phyloP scores from a whole-genome alignment of 202 grass and related monocot species.

The Elaeis oleifera region DNA sequence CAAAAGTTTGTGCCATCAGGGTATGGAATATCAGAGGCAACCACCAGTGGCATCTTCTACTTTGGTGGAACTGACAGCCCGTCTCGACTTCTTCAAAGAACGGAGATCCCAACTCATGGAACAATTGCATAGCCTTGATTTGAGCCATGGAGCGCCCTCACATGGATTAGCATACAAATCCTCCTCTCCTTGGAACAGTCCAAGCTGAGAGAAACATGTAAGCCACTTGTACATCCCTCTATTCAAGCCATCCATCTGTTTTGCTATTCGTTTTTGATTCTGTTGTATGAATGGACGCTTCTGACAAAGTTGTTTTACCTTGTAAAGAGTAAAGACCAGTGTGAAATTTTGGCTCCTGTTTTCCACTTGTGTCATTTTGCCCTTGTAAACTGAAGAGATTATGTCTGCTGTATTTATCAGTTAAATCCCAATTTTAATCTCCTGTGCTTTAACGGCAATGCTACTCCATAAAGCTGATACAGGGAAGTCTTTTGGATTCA shows the following conservation, averaged over 20 bases:
- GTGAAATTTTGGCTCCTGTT: no score
- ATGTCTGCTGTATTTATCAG: no score
- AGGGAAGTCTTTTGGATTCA: no score
- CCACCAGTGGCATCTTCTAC: constrained; percentile 69
- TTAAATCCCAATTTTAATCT: no score
- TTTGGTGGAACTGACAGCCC: constrained; percentile 69
- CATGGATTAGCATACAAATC: constrained; percentile 66
- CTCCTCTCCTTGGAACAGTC: constrained; percentile 71
- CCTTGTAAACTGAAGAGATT: no score
- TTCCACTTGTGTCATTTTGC: no score
- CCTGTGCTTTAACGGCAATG: no score
- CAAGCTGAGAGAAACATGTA: constrained; percentile 32
- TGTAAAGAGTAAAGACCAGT: no score
- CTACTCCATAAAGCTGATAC: no score
- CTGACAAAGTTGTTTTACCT: no score
- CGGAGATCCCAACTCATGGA: constrained; percentile 92
- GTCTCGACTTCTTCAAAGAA: constrained; percentile 99
- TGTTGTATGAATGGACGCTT: no score
- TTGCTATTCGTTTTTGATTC: no score
- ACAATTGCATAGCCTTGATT: constrained; percentile 92
- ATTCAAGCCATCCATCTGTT: not conserved
- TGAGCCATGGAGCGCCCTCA: constrained; percentile 54
- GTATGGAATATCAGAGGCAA: constrained; percentile 37
- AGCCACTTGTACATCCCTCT: constrained; percentile 23
- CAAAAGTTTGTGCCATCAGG: constrained; percentile 10